Conservation (phyloP, 306 rosid genomes). For the Senna tora region DNA sequence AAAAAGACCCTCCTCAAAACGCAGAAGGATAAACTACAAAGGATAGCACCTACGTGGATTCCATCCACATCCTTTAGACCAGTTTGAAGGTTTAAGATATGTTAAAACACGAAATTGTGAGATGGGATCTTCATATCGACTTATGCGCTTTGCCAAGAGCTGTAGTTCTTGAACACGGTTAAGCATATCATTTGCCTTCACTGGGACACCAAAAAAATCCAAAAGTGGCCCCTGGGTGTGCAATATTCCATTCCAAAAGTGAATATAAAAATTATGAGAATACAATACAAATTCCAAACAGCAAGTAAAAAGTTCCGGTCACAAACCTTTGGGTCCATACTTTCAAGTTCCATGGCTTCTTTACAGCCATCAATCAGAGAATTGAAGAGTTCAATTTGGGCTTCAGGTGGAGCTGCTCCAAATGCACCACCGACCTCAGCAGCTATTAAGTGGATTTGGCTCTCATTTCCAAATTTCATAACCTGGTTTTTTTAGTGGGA, state of each 20-base stretch:
- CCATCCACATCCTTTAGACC: conserved; percentile 99
- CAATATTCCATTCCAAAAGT: conserved; percentile 42
- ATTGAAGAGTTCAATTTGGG: conserved; percentile 82
- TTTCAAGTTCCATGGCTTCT: conserved; percentile 81
- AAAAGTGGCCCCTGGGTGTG: conserved; percentile 85
- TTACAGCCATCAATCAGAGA: conserved; percentile 83
- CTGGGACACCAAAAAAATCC: conserved; percentile 95
- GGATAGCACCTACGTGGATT: conserved; percentile 81
- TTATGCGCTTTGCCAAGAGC: conserved; percentile 87
- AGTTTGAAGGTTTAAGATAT: conserved; percentile 91
- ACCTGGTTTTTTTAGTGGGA: conserved; percentile 54
- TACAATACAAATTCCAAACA: conserved; percentile 22
- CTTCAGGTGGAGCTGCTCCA: conserved; percentile 66
- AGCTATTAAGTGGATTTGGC: conserved; percentile 74
- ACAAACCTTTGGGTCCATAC: conserved; percentile 84
- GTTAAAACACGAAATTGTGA: conserved; percentile 84
- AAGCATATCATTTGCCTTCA: conserved; percentile 87
- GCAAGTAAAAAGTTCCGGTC: conserved; percentile 6
- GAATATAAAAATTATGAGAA: conserved; percentile 32
- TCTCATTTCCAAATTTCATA: conserved; percentile 92
- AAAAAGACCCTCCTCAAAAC: conserved; percentile 7
- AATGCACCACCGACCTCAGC: conserved; percentile 89
- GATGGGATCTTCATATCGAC: conserved; percentile 91
- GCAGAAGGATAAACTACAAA: conserved; percentile 31
- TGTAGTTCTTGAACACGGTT: conserved; percentile 94